Evolutionary conservation across 176 grass and related monocot species (phyloP).

Genomic region (Rhynchospora breviuscula): DNA sequence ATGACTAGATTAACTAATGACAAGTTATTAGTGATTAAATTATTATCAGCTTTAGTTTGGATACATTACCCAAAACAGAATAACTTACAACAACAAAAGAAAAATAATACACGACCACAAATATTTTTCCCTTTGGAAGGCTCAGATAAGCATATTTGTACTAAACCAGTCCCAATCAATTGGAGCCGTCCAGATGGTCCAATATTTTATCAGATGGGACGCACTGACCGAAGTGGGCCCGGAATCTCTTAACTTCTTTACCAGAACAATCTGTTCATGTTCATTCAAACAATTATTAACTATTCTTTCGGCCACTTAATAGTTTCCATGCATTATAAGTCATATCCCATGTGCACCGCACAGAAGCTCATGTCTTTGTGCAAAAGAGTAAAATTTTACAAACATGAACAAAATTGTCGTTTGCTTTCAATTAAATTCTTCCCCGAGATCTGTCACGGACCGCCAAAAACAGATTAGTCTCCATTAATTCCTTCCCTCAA

Average conservation of each 20-base stretch:
- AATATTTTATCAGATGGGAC: not conserved
- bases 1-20: not conserved
- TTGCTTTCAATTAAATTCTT: not conserved
- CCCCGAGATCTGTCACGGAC: not conserved
- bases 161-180: not conserved
- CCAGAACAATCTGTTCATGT: constrained; percentile 13
- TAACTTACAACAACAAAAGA: not conserved
- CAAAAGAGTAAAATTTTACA: not conserved
- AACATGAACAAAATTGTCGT: not conserved
- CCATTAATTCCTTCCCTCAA: not conserved
- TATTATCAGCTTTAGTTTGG: not conserved
- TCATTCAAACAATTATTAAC: constrained; percentile 12
- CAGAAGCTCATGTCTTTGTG: not conserved
- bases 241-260: constrained; percentile 1
- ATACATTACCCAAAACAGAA: not conserved
- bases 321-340: constrained; percentile 3
- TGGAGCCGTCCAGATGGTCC: not conserved
- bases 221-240: constrained; percentile 6
- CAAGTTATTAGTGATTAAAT: not conserved
- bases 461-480: not conserved
- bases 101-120: not conserved
- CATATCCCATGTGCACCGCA: constrained; percentile 11
- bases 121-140: not conserved
- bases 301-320: constrained; percentile 21
- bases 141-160: not conserved